Percentiles rank a stretch among this genome's conserved stretches.
Conservation (phyloP, 1,284 basidiomycete species). For the Neolentinus lepideus region DNA sequence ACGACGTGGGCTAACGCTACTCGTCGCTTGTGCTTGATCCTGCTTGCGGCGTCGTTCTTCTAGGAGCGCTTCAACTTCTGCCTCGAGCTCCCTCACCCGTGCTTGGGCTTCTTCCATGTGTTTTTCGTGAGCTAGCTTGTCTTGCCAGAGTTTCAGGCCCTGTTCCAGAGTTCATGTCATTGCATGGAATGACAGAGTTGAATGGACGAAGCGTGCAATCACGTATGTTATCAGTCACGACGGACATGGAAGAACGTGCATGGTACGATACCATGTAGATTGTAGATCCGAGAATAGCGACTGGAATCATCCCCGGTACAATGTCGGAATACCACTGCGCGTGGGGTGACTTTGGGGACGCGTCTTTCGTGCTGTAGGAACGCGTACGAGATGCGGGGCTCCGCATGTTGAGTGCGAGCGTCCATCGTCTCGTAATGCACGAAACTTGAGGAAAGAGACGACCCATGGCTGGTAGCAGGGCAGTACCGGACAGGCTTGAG, state of each 20-base stretch:
- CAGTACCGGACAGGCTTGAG: too few relatives aligned
- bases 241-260: neutral
- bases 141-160: conserved; percentile 58
- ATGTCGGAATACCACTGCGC: conserved; percentile 59
- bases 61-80: conserved; percentile 37
- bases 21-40: neutral
- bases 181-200: conserved; percentile 4
- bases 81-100: conserved; percentile 49
- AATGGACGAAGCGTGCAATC: conserved; percentile 5
- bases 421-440: neutral
- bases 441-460: too few relatives aligned
- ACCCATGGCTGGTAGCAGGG: too few relatives aligned
- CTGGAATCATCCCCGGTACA: conserved; percentile 68
- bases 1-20: neutral
- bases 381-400: neutral
- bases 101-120: conserved; percentile 52
- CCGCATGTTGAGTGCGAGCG: neutral
- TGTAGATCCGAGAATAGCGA: conserved; percentile 68
- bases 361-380: neutral
- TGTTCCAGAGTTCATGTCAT: conserved; percentile 18
- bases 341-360: conserved; percentile 35
- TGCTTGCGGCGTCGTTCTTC: conserved; percentile 1
- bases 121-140: conserved; percentile 60
- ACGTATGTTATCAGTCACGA: neutral
- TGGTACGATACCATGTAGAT: conserved; percentile 52